These are phyloP conservation scores for Limonium bicolor DNA, from an alignment of 148 eudicot genomes.

Conservation along the genomic window DNA sequence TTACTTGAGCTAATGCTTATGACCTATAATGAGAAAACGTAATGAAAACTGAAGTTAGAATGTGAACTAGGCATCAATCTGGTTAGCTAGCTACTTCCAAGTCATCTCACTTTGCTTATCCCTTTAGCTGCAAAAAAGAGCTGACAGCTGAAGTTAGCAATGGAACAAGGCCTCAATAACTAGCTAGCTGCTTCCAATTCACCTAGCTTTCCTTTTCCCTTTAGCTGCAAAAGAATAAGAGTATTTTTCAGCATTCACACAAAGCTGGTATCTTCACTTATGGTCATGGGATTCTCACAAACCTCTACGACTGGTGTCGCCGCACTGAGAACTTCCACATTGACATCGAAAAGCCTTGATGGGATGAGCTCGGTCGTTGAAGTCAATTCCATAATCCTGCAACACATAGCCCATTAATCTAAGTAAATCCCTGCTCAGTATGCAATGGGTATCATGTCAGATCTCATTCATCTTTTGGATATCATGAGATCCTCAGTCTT, in stretches of 20 bases:
- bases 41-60: too few relatives aligned
- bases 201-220: slow-evolving; percentile 6
- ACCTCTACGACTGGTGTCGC: slow-evolving; percentile 25
- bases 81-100: too few relatives aligned
- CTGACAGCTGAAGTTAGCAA: not conserved
- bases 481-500: not conserved
- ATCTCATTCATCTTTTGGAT: too few relatives aligned
- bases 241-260: too few relatives aligned
- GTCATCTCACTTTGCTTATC: slow-evolving; percentile 4
- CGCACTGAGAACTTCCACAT: slow-evolving; percentile 36
- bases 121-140: slow-evolving; percentile 7
- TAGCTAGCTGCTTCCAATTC: too few relatives aligned
- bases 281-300: not conserved
- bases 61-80: too few relatives aligned
- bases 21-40: too few relatives aligned
- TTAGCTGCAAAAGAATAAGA: slow-evolving; percentile 2
- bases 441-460: not conserved
- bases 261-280: too few relatives aligned
- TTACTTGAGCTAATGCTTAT: too few relatives aligned
- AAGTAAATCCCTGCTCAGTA: not conserved
- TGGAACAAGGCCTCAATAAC: too few relatives aligned
- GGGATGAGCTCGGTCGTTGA: slow-evolving; percentile 39
- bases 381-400: slow-evolving; percentile 60
- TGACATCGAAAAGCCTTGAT: slow-evolving; percentile 45
- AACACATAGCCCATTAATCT: not conserved